phyloP scores from a whole-genome alignment of 805 yeast species.

The Maudiozyma bulderi region DNA sequence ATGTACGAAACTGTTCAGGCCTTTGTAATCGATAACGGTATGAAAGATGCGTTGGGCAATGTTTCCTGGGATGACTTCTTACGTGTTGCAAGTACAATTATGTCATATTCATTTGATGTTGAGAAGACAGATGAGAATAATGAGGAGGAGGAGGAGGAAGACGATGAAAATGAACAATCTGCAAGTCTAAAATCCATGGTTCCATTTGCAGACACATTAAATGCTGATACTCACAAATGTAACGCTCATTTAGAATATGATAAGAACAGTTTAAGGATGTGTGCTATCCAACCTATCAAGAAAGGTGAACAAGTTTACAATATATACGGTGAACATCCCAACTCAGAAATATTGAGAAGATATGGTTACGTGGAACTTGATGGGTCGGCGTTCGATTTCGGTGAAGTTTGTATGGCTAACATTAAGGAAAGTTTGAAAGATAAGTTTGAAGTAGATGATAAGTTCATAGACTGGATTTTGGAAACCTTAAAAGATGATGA shows the following conservation, averaged over 20 bases:
- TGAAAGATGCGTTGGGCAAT: conserved; percentile 22
- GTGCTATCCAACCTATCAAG: conserved; percentile 48
- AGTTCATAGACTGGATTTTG: conserved; percentile 24
- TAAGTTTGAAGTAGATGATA: conserved; percentile 16
- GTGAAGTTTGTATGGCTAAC: conserved; percentile 48
- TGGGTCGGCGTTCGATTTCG: conserved; percentile 72
- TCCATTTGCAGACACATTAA: conserved; percentile 84
- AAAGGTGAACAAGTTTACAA: conserved; percentile 73
- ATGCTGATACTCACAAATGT: conserved; percentile 68
- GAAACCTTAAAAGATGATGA: conserved; percentile 28
- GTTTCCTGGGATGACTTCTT: conserved; percentile 52
- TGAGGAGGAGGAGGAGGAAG: conserved; percentile 27
- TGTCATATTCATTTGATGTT: conserved; percentile 89
- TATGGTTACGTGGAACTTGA: conserved; percentile 81
- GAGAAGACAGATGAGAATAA: conserved; percentile 32
- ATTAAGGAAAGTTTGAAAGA: conserved; percentile 27
- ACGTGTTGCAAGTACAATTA: conserved; percentile 65
- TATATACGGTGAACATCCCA: conserved; percentile 85
- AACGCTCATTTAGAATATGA: conserved; percentile 63
- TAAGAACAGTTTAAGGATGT: conserved; percentile 52
- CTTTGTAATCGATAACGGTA: conserved; percentile 15
- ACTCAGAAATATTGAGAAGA: conserved; percentile 79
- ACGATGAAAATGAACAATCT: conserved; percentile 30
- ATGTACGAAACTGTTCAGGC: conserved; percentile 39
- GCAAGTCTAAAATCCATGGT: conserved; percentile 69